A percentile compares a stretch with the other conserved stretches of the same genome.
Evolutionary conservation across 768 basidiomycete species (phyloP).

Genomic region (Coprinopsis marcescibilis): DNA sequence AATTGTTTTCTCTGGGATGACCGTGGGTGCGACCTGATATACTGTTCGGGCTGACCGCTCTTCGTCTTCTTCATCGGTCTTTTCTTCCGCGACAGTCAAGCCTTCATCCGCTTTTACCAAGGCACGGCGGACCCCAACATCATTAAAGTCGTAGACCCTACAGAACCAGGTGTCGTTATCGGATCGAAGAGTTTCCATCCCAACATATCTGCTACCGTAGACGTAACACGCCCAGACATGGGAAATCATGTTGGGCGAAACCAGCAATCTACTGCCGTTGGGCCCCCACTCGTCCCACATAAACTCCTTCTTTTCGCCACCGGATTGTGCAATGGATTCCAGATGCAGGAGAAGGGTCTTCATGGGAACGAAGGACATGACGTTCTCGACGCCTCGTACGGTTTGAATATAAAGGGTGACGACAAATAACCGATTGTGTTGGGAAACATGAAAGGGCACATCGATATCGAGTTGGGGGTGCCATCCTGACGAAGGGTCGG

Average conservation of each 20-base stretch:
- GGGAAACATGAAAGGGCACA: slow-evolving; percentile 44
- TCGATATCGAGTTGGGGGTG: slow-evolving; percentile 24
- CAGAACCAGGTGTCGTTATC: slow-evolving; percentile 13
- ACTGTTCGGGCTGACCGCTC: slow-evolving; percentile 1
- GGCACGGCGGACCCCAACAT: slow-evolving; percentile 24
- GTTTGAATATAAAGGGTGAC: slow-evolving; percentile 37
- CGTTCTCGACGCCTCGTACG: slow-evolving; percentile 19
- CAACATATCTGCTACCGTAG: slow-evolving; percentile 40
- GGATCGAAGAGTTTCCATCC: slow-evolving; percentile 14
- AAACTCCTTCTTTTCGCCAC: slow-evolving; percentile 15
- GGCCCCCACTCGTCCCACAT: slow-evolving; percentile 53
- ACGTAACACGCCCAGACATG: slow-evolving; percentile 56
- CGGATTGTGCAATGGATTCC: slow-evolving; percentile 9
- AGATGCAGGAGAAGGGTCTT: slow-evolving; percentile 28
- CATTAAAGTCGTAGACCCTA: slow-evolving; percentile 51
- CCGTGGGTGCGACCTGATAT: slow-evolving; percentile 11
- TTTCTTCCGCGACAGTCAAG: neutral
- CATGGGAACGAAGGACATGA: slow-evolving; percentile 39
- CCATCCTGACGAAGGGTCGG: slow-evolving; percentile 50
- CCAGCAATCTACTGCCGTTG: slow-evolving; percentile 37
- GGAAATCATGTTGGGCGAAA: slow-evolving; percentile 26
- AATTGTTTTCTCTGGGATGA: slow-evolving; percentile 23
- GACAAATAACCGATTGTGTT: slow-evolving; percentile 38
- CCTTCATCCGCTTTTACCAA: neutral
- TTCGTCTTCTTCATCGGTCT: neutral